Conservation (phyloP, 2,329 filamentous ascomycete genomes). For the Aspergillus sojae region DNA sequence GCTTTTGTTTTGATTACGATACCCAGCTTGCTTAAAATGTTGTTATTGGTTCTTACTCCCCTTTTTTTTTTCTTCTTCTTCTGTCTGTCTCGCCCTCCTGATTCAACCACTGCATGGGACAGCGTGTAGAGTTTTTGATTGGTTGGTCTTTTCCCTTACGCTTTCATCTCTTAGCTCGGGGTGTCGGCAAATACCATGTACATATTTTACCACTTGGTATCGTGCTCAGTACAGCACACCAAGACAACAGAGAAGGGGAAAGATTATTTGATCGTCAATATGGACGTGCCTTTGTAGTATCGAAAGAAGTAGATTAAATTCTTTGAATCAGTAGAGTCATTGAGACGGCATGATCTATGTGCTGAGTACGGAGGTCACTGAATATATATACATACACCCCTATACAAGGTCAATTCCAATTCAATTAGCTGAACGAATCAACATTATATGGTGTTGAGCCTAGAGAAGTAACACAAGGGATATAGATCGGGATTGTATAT, state of each 20-base stretch:
- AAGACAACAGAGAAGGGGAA: not conserved
- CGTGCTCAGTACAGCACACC: not conserved
- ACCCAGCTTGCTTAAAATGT: not conserved
- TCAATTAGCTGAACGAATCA: not conserved
- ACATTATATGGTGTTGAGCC: not conserved
- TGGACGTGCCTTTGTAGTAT: too few relatives aligned
- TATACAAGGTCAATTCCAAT: too few relatives aligned
- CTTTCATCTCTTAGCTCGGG: not conserved
- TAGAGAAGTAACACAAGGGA: not conserved
- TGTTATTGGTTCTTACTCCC: not conserved
- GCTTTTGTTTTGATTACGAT: not conserved
- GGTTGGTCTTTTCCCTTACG: not conserved
- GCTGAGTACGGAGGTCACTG: not conserved
- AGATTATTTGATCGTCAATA: not conserved
- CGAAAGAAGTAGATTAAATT: too few relatives aligned
- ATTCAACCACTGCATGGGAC: not conserved
- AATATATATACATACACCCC: not conserved
- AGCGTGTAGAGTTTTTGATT: not conserved
- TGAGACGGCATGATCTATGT: not conserved
- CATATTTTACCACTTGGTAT: not conserved
- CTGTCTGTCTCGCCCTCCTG: not conserved
- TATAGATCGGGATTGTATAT: slow-evolving; percentile 3
- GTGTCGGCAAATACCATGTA: not conserved
- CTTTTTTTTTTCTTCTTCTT: not conserved
- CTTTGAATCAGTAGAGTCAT: not conserved